A percentile compares a stretch with the other conserved stretches of the same genome.
phyloP scores from a whole-genome alignment of 106 monocot genomes.

The Apostasia shenzhenica region DNA sequence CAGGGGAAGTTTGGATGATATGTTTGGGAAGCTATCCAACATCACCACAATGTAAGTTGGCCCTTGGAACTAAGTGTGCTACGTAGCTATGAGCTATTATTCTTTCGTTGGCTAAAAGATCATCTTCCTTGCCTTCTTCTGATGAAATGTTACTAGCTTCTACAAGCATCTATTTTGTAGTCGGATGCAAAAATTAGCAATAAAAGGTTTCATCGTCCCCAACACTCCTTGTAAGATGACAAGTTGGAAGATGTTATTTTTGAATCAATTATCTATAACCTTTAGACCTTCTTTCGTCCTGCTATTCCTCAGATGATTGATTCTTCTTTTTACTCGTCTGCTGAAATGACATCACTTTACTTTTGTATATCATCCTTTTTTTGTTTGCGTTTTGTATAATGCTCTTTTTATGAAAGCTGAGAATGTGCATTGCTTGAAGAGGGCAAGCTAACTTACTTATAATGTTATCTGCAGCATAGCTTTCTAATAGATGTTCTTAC shows the following conservation, averaged over 20 bases:
- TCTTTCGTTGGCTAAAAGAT: background rate
- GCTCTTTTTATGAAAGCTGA: no score
- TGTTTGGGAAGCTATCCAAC: constrained; percentile 38
- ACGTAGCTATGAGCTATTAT: background rate
- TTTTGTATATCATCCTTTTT: no score
- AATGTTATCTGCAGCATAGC: no score
- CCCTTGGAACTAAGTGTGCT: background rate
- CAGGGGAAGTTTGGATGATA: constrained; percentile 46
- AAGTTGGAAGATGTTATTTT: background rate
- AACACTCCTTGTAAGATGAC: background rate
- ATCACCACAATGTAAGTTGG: constrained; percentile 52
- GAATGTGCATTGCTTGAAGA: no score
- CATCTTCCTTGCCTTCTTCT: background rate
- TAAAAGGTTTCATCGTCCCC: no score
- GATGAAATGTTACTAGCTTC: background rate
- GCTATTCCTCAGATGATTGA: no score
- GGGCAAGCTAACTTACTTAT: no score
- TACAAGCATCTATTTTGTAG: background rate
- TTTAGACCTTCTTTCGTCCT: background rate
- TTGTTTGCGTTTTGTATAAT: no score
- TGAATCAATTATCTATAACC: background rate
- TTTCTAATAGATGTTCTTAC: background rate
- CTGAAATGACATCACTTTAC: no score
- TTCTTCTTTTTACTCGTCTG: no score
- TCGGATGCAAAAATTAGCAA: no score